A percentile compares a stretch with the other conserved stretches of the same genome.
Conservation (phyloP, 1,139 yeast species). For the Hansenula lynferdii region DNA sequence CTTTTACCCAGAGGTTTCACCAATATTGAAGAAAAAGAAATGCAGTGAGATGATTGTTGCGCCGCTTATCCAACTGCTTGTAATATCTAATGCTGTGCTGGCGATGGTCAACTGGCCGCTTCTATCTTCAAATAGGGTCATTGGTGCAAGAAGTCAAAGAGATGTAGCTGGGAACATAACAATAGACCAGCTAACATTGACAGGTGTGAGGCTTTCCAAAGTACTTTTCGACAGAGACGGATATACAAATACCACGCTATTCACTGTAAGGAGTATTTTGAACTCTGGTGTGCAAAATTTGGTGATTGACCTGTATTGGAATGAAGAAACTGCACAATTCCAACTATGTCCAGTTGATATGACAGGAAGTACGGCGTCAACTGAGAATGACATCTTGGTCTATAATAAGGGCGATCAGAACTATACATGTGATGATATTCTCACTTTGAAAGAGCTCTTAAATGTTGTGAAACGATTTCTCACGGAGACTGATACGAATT, state of each 20-base stretch:
- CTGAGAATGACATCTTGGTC: background rate
- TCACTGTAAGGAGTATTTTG: slow-evolving; percentile 34
- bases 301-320: slow-evolving; percentile 64
- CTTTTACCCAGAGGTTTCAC: too few relatives aligned
- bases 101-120: slow-evolving; percentile 18
- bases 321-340: slow-evolving; percentile 47
- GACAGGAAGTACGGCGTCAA: slow-evolving; percentile 4
- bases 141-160: slow-evolving; percentile 60
- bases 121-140: slow-evolving; percentile 21
- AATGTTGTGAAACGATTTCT: slow-evolving; percentile 35
- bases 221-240: slow-evolving; percentile 49
- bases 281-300: slow-evolving; percentile 48
- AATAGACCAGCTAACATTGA: slow-evolving; percentile 47
- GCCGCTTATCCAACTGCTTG: background rate
- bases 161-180: slow-evolving; percentile 56
- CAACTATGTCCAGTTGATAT: slow-evolving; percentile 59
- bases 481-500: slow-evolving; percentile 45
- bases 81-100: background rate
- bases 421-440: slow-evolving; percentile 36
- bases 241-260: slow-evolving; percentile 41
- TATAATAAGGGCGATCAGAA: slow-evolving; percentile 2
- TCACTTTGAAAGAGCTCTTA: slow-evolving; percentile 39
- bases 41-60: background rate
- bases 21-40: too few relatives aligned
- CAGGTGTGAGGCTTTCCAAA: slow-evolving; percentile 54